Percentiles rank a stretch among this genome's conserved stretches.
These are phyloP conservation scores for Williopsis jadinii DNA, from an alignment of 1,139 yeast species.

Conservation along the genomic window DNA sequence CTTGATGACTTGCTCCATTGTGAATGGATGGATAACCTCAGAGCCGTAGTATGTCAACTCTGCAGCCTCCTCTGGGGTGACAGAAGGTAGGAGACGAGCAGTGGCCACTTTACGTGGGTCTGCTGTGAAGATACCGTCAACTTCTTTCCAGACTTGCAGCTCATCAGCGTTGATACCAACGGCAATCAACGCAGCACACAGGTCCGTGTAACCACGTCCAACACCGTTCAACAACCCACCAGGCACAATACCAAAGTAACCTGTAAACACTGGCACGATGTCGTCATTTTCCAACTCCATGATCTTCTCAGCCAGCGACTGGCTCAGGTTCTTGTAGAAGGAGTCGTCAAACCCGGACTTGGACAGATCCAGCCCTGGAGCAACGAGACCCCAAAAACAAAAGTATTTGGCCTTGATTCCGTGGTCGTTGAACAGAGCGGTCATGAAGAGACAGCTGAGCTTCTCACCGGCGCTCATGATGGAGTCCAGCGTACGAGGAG, in stretches of 20 bases:
- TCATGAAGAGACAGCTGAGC: constrained; percentile 81
- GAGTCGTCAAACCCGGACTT: constrained; percentile 51
- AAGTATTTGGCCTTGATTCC: constrained; percentile 73
- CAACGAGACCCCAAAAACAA: constrained; percentile 69
- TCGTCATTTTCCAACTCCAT: constrained; percentile 33
- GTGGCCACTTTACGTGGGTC: constrained; percentile 93
- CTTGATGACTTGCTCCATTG: constrained; percentile 97
- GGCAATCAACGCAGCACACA: constrained; percentile 94
- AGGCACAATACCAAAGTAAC: constrained; percentile 90
- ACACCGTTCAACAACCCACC: constrained; percentile 90
- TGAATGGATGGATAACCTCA: constrained; percentile 96
- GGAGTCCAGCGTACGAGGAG: constrained; percentile 79
- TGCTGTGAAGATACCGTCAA: constrained; percentile 97
- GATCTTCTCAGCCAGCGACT: constrained; percentile 51
- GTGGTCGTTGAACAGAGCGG: constrained; percentile 73
- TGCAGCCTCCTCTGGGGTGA: constrained; percentile 98
- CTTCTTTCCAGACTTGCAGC: constrained; percentile 97
- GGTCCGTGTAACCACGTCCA: constrained; percentile 95
- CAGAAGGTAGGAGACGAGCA: constrained; percentile 78
- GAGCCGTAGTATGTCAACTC: constrained; percentile 96
- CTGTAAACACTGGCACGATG: constrained; percentile 83
- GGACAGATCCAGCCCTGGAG: constrained; percentile 47
- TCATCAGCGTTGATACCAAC: constrained; percentile 92
- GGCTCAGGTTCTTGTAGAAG: constrained; percentile 61
- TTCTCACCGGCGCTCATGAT: constrained; percentile 95